These are phyloP conservation scores for Curvularia lunata DNA, from an alignment of 2,329 filamentous ascomycete species.

Conservation along the genomic window DNA sequence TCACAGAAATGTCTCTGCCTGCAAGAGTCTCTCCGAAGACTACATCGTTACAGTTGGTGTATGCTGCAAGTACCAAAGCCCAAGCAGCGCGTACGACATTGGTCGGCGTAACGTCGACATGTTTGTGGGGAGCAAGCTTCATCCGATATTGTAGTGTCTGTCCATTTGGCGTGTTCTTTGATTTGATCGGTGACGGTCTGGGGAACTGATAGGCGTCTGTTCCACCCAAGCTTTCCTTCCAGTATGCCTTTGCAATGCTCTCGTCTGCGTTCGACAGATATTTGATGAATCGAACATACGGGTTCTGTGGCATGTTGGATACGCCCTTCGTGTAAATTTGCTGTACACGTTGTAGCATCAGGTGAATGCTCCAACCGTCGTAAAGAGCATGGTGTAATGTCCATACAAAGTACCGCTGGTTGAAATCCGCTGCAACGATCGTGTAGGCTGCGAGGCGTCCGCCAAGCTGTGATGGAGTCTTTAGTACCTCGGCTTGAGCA, in stretches of 20 bases:
- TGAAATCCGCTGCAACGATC: slow-evolving; percentile 25
- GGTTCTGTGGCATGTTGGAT: slow-evolving; percentile 26
- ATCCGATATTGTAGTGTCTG: slow-evolving; percentile 33
- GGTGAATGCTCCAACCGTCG: slow-evolving; percentile 48
- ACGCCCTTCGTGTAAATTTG: slow-evolving; percentile 27
- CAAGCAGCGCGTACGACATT: slow-evolving; percentile 32
- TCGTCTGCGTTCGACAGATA: slow-evolving; percentile 34
- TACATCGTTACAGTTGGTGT: slow-evolving; percentile 31
- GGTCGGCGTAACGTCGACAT: slow-evolving; percentile 40
- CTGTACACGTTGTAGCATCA: slow-evolving; percentile 41
- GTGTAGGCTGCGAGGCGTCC: slow-evolving; percentile 37
- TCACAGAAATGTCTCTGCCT: slow-evolving; percentile 45
- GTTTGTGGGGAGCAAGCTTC: slow-evolving; percentile 29
- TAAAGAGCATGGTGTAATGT: slow-evolving; percentile 52
- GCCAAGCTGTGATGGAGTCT: slow-evolving; percentile 32
- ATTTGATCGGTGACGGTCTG: slow-evolving; percentile 28
- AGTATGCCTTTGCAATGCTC: slow-evolving; percentile 39
- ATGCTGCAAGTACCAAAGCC: slow-evolving; percentile 31
- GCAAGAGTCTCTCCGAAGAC: slow-evolving; percentile 41
- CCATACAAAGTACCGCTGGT: slow-evolving; percentile 45
- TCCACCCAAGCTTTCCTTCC: slow-evolving; percentile 40
- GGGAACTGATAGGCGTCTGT: slow-evolving; percentile 44
- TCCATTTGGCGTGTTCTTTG: slow-evolving; percentile 31
- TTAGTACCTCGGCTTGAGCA: slow-evolving; percentile 21
- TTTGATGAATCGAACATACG: slow-evolving; percentile 45